A percentile compares a stretch with the other conserved stretches of the same genome.
Conservation (phyloP, 371 early-diverging fungal genomes). For the Rhizopus microsporus region DNA sequence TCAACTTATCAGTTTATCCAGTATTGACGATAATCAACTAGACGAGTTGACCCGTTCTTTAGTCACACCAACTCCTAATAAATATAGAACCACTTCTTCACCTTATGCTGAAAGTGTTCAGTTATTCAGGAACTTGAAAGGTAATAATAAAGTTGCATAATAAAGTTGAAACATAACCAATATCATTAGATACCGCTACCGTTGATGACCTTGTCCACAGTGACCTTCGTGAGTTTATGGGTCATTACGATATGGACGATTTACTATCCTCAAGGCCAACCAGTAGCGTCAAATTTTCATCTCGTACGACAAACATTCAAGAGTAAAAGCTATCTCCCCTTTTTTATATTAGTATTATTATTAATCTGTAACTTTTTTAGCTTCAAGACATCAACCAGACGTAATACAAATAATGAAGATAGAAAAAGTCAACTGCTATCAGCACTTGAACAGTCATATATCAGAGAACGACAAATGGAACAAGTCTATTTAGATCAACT, state of each 20-base stretch:
- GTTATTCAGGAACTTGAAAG: conserved; percentile 17
- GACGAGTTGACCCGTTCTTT: conserved; percentile 6
- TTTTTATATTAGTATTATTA: neutral
- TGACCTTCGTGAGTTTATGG: conserved; percentile 20
- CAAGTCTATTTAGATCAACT: conserved; percentile 3
- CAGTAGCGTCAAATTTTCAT: conserved; percentile 1
- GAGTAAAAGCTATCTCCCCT: neutral
- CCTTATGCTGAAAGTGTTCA: conserved; percentile 21
- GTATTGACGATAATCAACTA: conserved; percentile 2
- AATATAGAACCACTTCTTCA: neutral
- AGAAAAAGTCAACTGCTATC: conserved; percentile 5
- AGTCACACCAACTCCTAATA: conserved; percentile 19
- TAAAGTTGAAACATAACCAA: conserved; percentile 2
- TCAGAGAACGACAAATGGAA: neutral
- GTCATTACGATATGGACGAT: conserved; percentile 14
- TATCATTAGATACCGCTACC: conserved; percentile 1
- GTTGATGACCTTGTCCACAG: conserved; percentile 10
- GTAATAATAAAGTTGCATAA: neutral
- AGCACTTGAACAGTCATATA: conserved; percentile 1
- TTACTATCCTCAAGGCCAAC: conserved; percentile 8
- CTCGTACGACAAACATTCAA: neutral
- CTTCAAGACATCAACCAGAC: neutral
- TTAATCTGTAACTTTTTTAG: neutral
- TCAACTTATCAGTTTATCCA: neutral
- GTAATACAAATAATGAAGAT: neutral